Evolutionary conservation across 2,329 filamentous ascomycete genomes (phyloP).

Genomic region (Byssoonygena ceratinophila): DNA sequence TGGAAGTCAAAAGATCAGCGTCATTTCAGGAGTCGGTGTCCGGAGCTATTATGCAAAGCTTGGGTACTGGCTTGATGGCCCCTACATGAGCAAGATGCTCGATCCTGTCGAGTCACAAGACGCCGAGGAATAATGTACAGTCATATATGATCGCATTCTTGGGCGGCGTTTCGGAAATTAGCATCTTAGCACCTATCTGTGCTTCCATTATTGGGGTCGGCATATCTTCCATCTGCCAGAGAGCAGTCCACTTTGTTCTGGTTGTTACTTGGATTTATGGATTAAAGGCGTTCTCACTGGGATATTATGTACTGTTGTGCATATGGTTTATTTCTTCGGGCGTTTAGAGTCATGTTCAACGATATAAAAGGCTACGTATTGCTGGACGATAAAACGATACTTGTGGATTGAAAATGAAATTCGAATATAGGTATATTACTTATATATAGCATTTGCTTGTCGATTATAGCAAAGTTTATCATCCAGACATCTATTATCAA

Average conservation of each 20-base stretch:
- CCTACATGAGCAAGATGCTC: slow-evolving; percentile 55
- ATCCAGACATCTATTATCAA: too few species aligned
- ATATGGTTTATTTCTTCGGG: neutral
- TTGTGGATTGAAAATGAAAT: too few species aligned
- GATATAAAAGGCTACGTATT: neutral
- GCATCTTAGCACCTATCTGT: neutral
- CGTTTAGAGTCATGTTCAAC: neutral
- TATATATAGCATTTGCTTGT: too few species aligned
- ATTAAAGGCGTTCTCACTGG: neutral
- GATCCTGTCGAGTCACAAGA: slow-evolving; percentile 27
- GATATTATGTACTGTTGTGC: neutral
- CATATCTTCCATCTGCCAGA: neutral
- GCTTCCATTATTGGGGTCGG: neutral
- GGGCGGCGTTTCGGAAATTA: neutral
- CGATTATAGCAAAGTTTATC: too few species aligned
- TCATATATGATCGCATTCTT: neutral
- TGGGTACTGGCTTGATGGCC: slow-evolving; percentile 87
- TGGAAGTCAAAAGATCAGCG: slow-evolving; percentile 83
- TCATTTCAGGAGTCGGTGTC: slow-evolving; percentile 96
- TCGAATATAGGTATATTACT: too few species aligned
- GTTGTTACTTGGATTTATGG: neutral
- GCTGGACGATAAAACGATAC: too few species aligned
- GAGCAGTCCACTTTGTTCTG: neutral
- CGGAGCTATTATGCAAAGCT: slow-evolving; percentile 89
- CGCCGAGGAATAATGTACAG: neutral